Percentiles rank a stretch among this genome's conserved stretches.
These are phyloP conservation scores for Fusarium xylarioides DNA, from an alignment of 2,329 filamentous ascomycete species.

Conservation along the genomic window DNA sequence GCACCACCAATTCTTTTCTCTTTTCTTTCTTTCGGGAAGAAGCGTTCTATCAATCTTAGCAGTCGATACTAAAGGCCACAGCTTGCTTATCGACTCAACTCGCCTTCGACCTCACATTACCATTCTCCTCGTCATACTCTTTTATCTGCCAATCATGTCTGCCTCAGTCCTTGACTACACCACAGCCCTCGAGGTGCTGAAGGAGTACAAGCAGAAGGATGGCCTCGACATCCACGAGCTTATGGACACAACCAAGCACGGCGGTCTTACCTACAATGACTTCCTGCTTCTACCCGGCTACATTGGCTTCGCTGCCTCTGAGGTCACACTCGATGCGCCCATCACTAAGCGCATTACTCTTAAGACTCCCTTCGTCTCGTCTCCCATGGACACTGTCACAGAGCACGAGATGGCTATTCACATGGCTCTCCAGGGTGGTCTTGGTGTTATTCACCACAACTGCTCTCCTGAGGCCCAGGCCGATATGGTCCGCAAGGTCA, in stretches of 20 bases:
- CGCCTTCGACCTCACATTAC: constrained; percentile 55
- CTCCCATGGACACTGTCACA: constrained; percentile 99
- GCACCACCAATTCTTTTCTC: constrained; percentile 49
- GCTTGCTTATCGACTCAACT: constrained; percentile 45
- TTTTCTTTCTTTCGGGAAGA: constrained; percentile 63
- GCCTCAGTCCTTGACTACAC: constrained; percentile 74
- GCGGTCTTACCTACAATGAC: constrained; percentile 98
- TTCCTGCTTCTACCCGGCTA: constrained; percentile 97
- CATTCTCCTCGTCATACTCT: constrained; percentile 40
- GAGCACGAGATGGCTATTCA: constrained; percentile 99
- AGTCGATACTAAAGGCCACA: constrained; percentile 46
- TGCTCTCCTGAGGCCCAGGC: constrained; percentile 97
- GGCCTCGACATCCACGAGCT: constrained; percentile 87
- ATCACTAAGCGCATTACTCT: constrained; percentile 95
- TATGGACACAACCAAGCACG: constrained; percentile 89
- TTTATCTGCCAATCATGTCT: constrained; percentile 67
- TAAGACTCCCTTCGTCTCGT: constrained; percentile 97
- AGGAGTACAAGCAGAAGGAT: constrained; percentile 82
- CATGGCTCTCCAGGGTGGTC: constrained; percentile 87
- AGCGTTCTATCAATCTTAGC: constrained; percentile 55
- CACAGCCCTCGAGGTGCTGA: constrained; percentile 81
- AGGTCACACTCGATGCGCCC: constrained; percentile 87
- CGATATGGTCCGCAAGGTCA: constrained; percentile 99
- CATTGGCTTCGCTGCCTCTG: constrained; percentile 95
- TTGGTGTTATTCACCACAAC: constrained; percentile 99